Base-by-base conservation (phyloP, 441 rosid genomes). In the Flueggea neowawraea region DNA sequence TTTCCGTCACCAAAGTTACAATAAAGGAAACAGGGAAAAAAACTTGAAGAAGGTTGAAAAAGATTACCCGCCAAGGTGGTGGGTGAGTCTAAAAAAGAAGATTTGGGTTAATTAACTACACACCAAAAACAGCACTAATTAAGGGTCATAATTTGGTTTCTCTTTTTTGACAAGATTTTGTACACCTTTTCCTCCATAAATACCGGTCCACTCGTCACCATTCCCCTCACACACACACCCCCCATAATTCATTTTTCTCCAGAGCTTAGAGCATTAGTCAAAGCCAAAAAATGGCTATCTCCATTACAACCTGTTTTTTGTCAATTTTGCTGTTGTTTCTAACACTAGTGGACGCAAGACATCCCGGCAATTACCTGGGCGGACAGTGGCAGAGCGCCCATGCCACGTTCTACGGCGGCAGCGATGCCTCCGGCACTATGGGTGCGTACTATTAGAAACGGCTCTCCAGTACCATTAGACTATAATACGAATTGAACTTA, bases 381-480 rank as follows among this genome's bases (percentile, higher is more conserved):
- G 74, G 74, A 28, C 45, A 65, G 2, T 91, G 96, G 97, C 78
- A 87, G 70, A 74, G 59, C 16, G 96, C 97, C 41, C 94, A 88
- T 55, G 96, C 97, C 57, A 89, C 97, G 51, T 91, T 85, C 75
- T 88, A 91, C 12, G 96, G 96, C 0, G 96, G 96, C 16, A 77
- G 59, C 12, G 94, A 91, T 62, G 94, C 96, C 70, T 84, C 96
- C 13, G 97, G 97, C 32, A 88, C 96, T 5, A 88, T 88, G 96
- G 96, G 97, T 91, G 78, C 17, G 62, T 17, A 8, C 10, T 32
- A 9, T 64, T n/a, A 9, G 13, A n/a, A 14, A 16, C 3, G 16
- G 6, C 16, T n/a, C n/a, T 57, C 10, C 49, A 22, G 41, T 36
- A 36, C 0, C 9, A 36, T 36, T 36, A 5, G 4, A 36, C 41